Evolutionary conservation across 2,329 filamentous ascomycete species (phyloP).

Genomic region (Stagonosporopsis chrysanthemi): DNA sequence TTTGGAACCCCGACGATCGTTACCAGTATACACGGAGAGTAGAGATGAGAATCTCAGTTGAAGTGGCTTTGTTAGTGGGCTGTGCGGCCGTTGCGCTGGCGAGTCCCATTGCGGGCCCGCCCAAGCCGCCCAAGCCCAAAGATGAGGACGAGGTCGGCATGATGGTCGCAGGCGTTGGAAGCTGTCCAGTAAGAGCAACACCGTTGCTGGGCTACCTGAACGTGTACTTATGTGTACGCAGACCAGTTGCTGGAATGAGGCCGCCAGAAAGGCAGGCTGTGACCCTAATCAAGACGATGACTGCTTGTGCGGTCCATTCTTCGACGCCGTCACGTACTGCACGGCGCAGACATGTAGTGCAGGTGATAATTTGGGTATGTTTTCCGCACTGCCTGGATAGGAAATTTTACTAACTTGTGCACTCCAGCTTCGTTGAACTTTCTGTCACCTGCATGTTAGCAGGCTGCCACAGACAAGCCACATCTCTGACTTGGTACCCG

Average conservation of each 20-base stretch:
- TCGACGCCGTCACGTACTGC: conserved; percentile 42
- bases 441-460: conserved; percentile 17
- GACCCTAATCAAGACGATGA: conserved; percentile 42
- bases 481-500: not conserved
- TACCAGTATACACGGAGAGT: not conserved
- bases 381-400: not conserved
- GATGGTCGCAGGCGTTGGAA: conserved; percentile 28
- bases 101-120: conserved; percentile 26
- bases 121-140: not conserved
- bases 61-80: conserved; percentile 24
- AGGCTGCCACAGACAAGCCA: not conserved
- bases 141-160: conserved; percentile 16
- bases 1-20: conserved; percentile 19
- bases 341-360: conserved; percentile 37
- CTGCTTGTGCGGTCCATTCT: conserved; percentile 45
- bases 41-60: conserved; percentile 29
- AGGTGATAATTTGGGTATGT: conserved; percentile 44
- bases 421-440: conserved; percentile 18
- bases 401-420: not conserved
- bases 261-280: conserved; percentile 35
- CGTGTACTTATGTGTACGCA: conserved; percentile 20
- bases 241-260: conserved; percentile 47
- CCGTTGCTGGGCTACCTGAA: not conserved
- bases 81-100: conserved; percentile 26
- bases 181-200: conserved; percentile 35